Conservation (phyloP, 306 rosid genomes). For the Begonia fuchsioides region DNA sequence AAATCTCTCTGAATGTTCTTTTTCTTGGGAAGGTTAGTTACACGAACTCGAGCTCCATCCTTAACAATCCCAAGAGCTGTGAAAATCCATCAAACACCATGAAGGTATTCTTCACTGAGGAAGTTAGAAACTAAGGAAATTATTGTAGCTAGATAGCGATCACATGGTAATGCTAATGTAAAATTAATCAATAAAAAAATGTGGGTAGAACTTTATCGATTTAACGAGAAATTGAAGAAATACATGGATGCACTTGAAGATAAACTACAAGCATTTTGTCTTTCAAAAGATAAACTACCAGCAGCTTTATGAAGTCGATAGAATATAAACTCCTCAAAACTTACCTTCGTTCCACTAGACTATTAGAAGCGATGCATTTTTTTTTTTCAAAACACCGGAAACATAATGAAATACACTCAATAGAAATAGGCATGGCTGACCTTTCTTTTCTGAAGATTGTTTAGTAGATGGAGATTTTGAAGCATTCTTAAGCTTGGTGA, state of each 20-base stretch:
- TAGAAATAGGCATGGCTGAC: conserved; percentile 15
- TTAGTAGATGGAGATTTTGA: conserved; percentile 12
- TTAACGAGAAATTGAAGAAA: background rate
- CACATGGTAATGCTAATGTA: background rate
- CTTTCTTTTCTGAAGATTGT: conserved; percentile 16
- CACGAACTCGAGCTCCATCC: conserved; percentile 33
- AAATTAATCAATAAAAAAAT: background rate
- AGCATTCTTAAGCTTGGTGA: conserved; percentile 31
- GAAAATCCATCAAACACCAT: conserved; percentile 9
- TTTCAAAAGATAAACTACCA: too few species aligned
- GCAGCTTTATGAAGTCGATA: too few species aligned
- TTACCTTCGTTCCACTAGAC: too few species aligned
- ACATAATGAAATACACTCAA: background rate
- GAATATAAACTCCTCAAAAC: too few species aligned
- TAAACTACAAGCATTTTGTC: too few species aligned
- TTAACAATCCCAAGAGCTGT: conserved; percentile 36
- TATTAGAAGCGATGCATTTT: too few species aligned
- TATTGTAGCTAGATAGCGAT: too few species aligned
- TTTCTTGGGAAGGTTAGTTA: conserved; percentile 67
- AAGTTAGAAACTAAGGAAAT: background rate
- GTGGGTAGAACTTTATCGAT: background rate
- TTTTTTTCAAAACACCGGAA: too few species aligned
- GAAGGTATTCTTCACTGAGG: background rate
- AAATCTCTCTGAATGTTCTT: conserved; percentile 67
- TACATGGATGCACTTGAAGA: too few species aligned